Percentiles rank a stretch among this genome's conserved stretches.
phyloP scores from a whole-genome alignment of 306 rosid genomes.

The Senna tora region DNA sequence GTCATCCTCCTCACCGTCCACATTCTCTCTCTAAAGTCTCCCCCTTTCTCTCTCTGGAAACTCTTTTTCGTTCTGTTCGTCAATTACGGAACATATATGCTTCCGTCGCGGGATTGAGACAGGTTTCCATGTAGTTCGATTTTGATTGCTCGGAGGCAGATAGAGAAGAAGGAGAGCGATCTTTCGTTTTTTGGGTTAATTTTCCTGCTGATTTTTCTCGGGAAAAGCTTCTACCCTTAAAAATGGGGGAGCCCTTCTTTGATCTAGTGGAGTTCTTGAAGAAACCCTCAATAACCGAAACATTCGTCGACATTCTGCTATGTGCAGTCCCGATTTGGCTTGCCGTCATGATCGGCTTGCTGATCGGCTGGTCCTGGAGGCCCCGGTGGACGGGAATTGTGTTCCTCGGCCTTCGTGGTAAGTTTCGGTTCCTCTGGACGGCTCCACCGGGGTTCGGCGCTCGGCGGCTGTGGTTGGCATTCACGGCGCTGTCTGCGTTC shows the following conservation, averaged over 20 bases:
- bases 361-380: constrained; percentile 96
- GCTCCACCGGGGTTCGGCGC: constrained; percentile 98
- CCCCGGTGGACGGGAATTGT: constrained; percentile 95
- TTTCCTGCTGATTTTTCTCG: constrained; percentile 21
- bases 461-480: constrained; percentile 89
- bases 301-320: constrained; percentile 91
- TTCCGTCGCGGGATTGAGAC: constrained; percentile 36
- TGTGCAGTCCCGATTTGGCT: constrained; percentile 98
- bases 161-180: not conserved
- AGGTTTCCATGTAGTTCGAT: constrained; percentile 27
- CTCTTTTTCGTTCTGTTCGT: not conserved
- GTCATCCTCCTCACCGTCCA: constrained; percentile 11
- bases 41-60: not conserved
- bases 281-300: constrained; percentile 84
- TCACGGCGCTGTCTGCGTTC: constrained; percentile 91
- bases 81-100: not conserved
- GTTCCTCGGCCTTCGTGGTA: constrained; percentile 90
- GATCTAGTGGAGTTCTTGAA: constrained; percentile 73
- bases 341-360: constrained; percentile 90
- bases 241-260: constrained; percentile 75
- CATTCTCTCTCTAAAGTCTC: not conserved
- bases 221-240: constrained; percentile 25
- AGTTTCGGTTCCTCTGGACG: constrained; percentile 83
- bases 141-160: not conserved
- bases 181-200: not conserved